A percentile compares a stretch with the other conserved stretches of the same genome.
phyloP scores from a whole-genome alignment of 2,329 filamentous ascomycete species.

The Talaromyces sp. region DNA sequence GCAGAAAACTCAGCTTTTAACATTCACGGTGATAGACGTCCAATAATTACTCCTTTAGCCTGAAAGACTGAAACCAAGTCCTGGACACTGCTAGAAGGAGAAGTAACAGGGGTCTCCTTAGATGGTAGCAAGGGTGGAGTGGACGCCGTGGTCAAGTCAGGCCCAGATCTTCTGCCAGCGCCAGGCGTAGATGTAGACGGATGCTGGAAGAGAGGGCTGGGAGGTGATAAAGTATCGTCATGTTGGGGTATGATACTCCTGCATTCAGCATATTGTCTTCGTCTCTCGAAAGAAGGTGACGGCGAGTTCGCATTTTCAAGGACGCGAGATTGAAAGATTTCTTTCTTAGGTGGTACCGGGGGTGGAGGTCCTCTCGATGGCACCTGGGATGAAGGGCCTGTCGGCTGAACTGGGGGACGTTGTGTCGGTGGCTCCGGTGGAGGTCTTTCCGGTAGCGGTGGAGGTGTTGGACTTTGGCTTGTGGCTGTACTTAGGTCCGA shows the following conservation, averaged over 20 bases:
- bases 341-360: background rate
- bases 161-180: background rate
- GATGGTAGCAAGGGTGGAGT: background rate
- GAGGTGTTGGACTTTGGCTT: background rate
- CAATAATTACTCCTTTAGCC: background rate
- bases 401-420: background rate
- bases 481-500: background rate
- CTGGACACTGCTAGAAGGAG: background rate
- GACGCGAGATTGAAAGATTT: background rate
- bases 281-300: background rate
- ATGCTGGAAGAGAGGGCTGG: background rate
- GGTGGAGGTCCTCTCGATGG: background rate
- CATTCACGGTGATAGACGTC: background rate
- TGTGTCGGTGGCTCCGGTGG: background rate
- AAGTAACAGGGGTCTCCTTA: background rate
- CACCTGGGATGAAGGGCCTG: background rate
- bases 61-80: background rate
- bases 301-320: background rate
- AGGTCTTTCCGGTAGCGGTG: background rate
- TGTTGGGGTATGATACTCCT: background rate
- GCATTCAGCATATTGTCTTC: background rate
- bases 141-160: background rate
- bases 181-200: background rate
- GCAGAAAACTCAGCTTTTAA: background rate
- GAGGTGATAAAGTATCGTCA: background rate